A percentile compares a stretch with the other conserved stretches of the same genome.
Conservation (phyloP, 2,329 filamentous ascomycete genomes). For the Xylaria sp. region DNA sequence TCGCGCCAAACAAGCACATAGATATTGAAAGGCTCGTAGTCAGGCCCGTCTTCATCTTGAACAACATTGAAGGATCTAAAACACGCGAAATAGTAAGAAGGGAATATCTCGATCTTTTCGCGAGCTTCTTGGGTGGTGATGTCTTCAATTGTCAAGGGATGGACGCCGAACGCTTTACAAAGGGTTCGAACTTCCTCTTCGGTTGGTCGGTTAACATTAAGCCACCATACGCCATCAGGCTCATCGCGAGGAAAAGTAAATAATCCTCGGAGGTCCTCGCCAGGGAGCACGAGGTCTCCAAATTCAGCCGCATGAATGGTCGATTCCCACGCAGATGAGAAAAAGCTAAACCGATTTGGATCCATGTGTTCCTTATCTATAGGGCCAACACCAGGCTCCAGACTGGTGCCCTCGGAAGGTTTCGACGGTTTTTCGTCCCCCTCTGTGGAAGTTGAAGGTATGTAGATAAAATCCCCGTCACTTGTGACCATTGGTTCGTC, state of each 20-base stretch:
- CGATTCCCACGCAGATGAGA: conserved; percentile 92
- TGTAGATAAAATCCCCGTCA: conserved; percentile 67
- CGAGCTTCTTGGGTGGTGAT: conserved; percentile 94
- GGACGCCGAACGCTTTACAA: conserved; percentile 93
- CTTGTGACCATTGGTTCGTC: conserved; percentile 56
- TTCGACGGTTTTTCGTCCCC: conserved; percentile 59
- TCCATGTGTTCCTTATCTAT: conserved; percentile 60
- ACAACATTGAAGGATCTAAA: conserved; percentile 91
- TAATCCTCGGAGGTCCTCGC: conserved; percentile 87
- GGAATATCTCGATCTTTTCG: conserved; percentile 98
- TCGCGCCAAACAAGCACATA: conserved; percentile 98
- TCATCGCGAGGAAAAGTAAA: conserved; percentile 75
- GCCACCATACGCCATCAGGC: conserved; percentile 92
- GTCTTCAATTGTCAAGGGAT: conserved; percentile 95
- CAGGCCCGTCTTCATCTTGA: conserved; percentile 79
- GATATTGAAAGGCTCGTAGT: conserved; percentile 93
- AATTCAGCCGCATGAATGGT: conserved; percentile 92
- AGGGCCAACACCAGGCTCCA: conserved; percentile 21
- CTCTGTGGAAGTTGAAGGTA: conserved; percentile 59
- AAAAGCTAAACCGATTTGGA: conserved; percentile 91
- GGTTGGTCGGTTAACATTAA: conserved; percentile 90
- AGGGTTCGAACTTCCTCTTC: conserved; percentile 89
- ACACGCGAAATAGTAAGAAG: conserved; percentile 97
- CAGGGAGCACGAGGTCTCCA: conserved; percentile 86
- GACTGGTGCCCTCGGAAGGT: conserved; percentile 45